Evolutionary conservation across 345 rosid genomes (phyloP).

Genomic region (Pistacia vera): DNA sequence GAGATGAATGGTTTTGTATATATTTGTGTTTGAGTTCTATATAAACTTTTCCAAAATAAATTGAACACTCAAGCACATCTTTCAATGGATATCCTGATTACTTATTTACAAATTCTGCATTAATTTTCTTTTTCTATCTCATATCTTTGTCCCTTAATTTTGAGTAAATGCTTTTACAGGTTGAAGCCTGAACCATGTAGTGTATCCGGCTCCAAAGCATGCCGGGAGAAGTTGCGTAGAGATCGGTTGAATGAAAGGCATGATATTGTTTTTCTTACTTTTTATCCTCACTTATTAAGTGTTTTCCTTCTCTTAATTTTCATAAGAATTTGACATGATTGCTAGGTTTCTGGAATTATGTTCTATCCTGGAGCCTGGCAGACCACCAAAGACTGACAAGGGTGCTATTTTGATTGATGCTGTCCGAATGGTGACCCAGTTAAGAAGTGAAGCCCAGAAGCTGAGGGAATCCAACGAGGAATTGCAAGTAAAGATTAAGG

Average conservation of each 20-base stretch:
- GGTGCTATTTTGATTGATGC: constrained; percentile 36
- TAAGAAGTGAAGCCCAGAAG: constrained; percentile 30
- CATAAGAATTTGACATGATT: constrained; percentile 8
- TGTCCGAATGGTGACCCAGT: constrained; percentile 31
- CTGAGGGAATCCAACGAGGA: constrained; percentile 32
- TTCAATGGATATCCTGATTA: neutral
- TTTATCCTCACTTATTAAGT: neutral
- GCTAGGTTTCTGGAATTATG: constrained; percentile 40
- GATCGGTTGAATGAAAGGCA: constrained; percentile 29
- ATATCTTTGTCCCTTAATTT: neutral
- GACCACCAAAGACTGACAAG: constrained; percentile 38
- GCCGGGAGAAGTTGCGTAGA: constrained; percentile 31
- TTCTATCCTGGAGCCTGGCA: constrained; percentile 37
- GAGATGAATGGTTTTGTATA: neutral
- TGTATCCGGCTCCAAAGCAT: constrained; percentile 29
- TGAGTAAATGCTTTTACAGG: constrained; percentile 7
- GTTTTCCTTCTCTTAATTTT: constrained; percentile 1
- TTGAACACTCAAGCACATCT: neutral
- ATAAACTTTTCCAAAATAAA: neutral
- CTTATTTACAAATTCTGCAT: neutral
- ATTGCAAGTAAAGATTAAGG: constrained; percentile 34
- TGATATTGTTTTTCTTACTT: neutral
- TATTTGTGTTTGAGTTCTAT: neutral
- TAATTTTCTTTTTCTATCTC: neutral
- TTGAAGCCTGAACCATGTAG: constrained; percentile 19